Evolutionary conservation across 805 yeast species (phyloP), one percentile per base, ranked within the genome.

Genomic region (Ogataea kodamae): DNA sequence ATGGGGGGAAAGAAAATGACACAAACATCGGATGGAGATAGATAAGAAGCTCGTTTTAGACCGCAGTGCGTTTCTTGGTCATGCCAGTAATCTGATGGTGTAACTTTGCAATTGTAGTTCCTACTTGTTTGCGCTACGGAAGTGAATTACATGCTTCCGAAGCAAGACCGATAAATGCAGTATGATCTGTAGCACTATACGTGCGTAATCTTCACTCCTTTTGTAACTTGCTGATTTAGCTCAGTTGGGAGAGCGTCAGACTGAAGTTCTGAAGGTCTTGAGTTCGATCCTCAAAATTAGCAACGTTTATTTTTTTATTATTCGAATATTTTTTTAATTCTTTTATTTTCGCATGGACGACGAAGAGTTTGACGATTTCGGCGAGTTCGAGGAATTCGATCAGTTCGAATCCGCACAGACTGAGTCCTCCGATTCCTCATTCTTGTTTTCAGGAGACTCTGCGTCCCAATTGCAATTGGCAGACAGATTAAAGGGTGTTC

Each of bases 201-300:
- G n/a, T n/a, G n/a, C n/a, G n/a, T n/a, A n/a, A n/a, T n/a, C n/a
- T n/a, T n/a, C n/a, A n/a, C n/a, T n/a, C n/a, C n/a, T 9, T 11
- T 10, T 10, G 8, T 21, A 28, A 30, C 25, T 26, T 36, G 52
- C 52, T 43, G 48, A 47, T 39, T 45, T 48, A 48, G 52, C 52
- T 48, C 52, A 48, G 52, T 42, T 45, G 52, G 50, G 52, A 48
- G 50, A 45, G 50, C 52, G 52, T 43, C 43, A 41, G 50, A 48
- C 52, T 48, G 52, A 47, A 47, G 52, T 37, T 47, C 52, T 40
- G 43, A 38, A 47, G 52, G 52, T 47, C 52, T 46, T 47, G 52
- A 48, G 52, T 48, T 48, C 52, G 44, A 48, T 45, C 52, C 52
- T 48, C 52, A 48, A 46, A 46, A 39, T 39, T 35, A 45, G 52